Base-by-base conservation (phyloP, 2,329 filamentous ascomycete genomes). In the Exophiala viscosa region DNA sequence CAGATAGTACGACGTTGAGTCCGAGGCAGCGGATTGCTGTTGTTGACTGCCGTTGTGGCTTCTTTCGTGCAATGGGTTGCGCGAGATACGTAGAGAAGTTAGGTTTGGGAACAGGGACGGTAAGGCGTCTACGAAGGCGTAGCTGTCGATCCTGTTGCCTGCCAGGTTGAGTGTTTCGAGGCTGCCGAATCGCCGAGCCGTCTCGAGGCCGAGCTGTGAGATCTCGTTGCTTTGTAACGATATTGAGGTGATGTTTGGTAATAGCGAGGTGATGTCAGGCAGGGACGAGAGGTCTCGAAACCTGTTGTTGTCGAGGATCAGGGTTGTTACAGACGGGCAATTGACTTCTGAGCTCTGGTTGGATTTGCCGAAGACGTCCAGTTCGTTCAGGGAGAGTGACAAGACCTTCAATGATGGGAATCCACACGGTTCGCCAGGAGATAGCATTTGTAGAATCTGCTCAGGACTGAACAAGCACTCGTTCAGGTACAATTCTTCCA, bases 201-300 rank as follows among this genome's bases (percentile, higher is more conserved):
- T 47, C 28, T 32, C 36, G 7, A 55, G 45, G 4, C 50, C 48
- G 23, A 60, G 28, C 6, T 48, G 8, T 13, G 73, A 71, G 57
- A 96, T 87, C 45, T 75, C 77, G 71, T 95, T 95, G 45, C 85
- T 83, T 62, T 95, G 92, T 46, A 97, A 77, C 3, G 76, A 73
- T 5, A 85, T 69, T 5, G 71, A 71, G 15, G 70, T 64, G 3
- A 83, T 68, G 5, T 71, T 70, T 3, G 73, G 70, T 47, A 90
- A 80, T 0, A 73, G 69, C 11, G 69, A 73, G 62, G 87, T 90
- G 62, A 71, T 75, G 41, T 67, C 69, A 42, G 74, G 76, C 42
- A 66, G 70, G 60, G 15, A 59, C 61, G 55, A 65, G 56, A 60
- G 61, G 74, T 60, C 55, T 10, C 28, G 54, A 43, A 76, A 65